Base-by-base conservation (phyloP, 768 basidiomycete species). In the Tylopilus rubrobrunneus region DNA sequence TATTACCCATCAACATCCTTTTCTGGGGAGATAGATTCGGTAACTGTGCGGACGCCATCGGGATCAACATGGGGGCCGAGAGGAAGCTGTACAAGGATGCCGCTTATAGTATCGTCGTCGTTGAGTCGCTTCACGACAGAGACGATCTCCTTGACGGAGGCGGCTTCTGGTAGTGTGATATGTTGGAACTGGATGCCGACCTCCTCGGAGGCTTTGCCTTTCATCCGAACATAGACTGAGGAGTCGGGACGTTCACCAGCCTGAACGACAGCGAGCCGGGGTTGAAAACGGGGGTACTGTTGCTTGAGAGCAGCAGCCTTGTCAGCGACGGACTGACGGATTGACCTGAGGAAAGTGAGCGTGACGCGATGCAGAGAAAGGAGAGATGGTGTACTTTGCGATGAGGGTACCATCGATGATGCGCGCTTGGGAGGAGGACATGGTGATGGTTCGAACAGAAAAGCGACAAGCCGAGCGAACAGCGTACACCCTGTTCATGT, bases 1-100 rank as follows among this genome's bases (percentile, higher is more conserved):
- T 71, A 79, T 52, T 62, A 94, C 92, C 94, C 97, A 71, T 99
- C 97, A 56, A 99, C 88, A 62, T 99, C 97, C 74, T 99, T 99
- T 69, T 87, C 82, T 17, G 93, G 92, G 55, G 85, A 89, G 55
- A 99, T 85, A 11, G 92, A 87, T 71, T 98, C 96, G n/a, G 94
- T 98, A 49, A 99, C 89, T 25, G 79, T 78, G 49, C 93, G 86
- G 69, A 97, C 95, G 23, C 85, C 92, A 31, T 89, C 90, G 7
- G 87, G 68, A 33, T 78, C 80, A 55, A 98, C 82, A 56, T 94
- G 89, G 27, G 86, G 79, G 11, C 89, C 89, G 2, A 99, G 83
- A 23, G 97, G 97, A 12, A 98, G 85, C 72, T 99, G 97, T 3
- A 99, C 97, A 46, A 99, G 80, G 46, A 99, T 86, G 33, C 95